Evolutionary conservation across 2,329 filamentous ascomycete species (phyloP).

Genomic region (Fusarium sp.): DNA sequence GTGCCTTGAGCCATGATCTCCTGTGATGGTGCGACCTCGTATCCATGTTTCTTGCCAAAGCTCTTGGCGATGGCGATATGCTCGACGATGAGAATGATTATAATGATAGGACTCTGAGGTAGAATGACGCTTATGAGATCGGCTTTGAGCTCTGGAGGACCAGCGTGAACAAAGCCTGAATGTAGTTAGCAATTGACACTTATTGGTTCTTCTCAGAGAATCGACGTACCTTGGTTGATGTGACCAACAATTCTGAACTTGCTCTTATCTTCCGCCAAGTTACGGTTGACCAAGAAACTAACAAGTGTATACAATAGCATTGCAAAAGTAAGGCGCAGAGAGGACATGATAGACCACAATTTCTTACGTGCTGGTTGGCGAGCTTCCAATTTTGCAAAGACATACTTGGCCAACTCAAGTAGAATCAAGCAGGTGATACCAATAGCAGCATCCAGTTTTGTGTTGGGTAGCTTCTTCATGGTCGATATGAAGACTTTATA

Average conservation of each 20-base stretch:
- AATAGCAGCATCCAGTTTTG: constrained; percentile 76
- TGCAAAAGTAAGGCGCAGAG: constrained; percentile 78
- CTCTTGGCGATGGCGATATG: constrained; percentile 88
- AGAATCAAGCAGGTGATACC: constrained; percentile 74
- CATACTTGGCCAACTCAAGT: constrained; percentile 67
- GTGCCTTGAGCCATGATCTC: constrained; percentile 83
- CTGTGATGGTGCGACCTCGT: constrained; percentile 81
- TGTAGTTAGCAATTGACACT: constrained; percentile 12
- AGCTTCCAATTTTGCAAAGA: constrained; percentile 69
- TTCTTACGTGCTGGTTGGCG: constrained; percentile 70
- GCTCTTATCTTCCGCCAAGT: constrained; percentile 58
- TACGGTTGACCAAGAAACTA: constrained; percentile 73
- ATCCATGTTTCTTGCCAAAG: constrained; percentile 82
- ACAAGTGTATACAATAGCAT: constrained; percentile 81
- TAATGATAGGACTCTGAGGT: constrained; percentile 74
- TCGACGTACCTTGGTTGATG: constrained; percentile 68
- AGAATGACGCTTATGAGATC: constrained; percentile 68
- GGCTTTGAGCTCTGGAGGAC: constrained; percentile 63
- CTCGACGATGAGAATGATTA: constrained; percentile 83
- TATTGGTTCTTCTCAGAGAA: fast-evolving
- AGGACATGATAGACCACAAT: constrained; percentile 78
- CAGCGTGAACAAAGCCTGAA: constrained; percentile 34
- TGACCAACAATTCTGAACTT: constrained; percentile 72
- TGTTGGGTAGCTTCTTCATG: constrained; percentile 54
- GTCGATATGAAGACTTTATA: constrained; percentile 58